Conservation (phyloP, 2,329 filamentous ascomycete genomes). For the Uncinocarpus reesii region DNA sequence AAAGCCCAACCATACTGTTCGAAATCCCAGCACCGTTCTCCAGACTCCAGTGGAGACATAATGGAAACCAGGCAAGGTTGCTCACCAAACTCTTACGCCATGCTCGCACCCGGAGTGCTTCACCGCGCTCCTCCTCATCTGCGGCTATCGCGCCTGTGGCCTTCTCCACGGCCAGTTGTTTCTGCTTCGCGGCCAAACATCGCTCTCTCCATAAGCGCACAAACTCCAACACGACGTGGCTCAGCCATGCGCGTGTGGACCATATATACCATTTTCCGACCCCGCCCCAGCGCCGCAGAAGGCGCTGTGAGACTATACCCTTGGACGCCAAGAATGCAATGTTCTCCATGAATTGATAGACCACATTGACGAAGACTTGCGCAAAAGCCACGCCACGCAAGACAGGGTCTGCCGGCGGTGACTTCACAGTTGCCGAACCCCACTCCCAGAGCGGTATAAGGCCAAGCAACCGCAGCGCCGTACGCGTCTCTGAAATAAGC, state of each 20-base stretch:
- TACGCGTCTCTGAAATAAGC: constrained; percentile 42
- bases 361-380: constrained; percentile 57
- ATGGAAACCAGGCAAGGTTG: constrained; percentile 66
- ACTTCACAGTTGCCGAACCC: constrained; percentile 54
- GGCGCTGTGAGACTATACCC: constrained; percentile 49
- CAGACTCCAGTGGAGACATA: constrained; percentile 75
- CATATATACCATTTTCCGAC: constrained; percentile 55
- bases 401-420: constrained; percentile 34
- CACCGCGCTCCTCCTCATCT: constrained; percentile 21
- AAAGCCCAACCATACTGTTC: constrained; percentile 48
- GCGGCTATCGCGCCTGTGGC: constrained; percentile 12
- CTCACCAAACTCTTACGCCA: constrained; percentile 54
- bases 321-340: constrained; percentile 64
- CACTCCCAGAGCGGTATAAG: constrained; percentile 68
- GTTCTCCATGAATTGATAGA: constrained; percentile 77
- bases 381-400: constrained; percentile 50
- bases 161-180: neutral
- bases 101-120: constrained; percentile 40
- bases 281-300: constrained; percentile 38
- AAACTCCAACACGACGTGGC: constrained; percentile 67
- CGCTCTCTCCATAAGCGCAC: constrained; percentile 48
- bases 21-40: constrained; percentile 52
- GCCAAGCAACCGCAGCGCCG: constrained; percentile 48
- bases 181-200: constrained; percentile 20
- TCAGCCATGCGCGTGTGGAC: constrained; percentile 71